Conservation (phyloP, 2,329 filamentous ascomycete genomes). For the Gremmenia infestans region DNA sequence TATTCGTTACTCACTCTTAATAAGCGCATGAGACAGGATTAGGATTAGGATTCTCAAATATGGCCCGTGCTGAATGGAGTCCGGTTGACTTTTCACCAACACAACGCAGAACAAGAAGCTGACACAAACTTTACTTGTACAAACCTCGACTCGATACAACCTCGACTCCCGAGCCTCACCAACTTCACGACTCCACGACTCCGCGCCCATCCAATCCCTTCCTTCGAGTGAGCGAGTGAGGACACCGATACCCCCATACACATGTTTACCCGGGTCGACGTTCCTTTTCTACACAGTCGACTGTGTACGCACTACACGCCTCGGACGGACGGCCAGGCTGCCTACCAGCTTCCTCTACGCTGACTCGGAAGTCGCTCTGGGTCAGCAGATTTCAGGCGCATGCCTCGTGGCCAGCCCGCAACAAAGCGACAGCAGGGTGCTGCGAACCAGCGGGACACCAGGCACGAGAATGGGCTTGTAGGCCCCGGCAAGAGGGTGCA, state of each 20-base stretch:
- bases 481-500: slow-evolving; percentile 62
- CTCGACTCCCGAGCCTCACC: background rate
- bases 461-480: slow-evolving; percentile 85
- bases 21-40: background rate
- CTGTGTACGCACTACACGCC: background rate
- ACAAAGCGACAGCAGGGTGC: slow-evolving; percentile 36
- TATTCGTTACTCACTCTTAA: background rate
- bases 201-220: background rate
- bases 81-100: too few relatives aligned
- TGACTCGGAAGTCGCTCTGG: slow-evolving; percentile 33
- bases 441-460: slow-evolving; percentile 62
- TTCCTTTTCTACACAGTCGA: background rate
- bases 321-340: slow-evolving; percentile 11
- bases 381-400: slow-evolving; percentile 30
- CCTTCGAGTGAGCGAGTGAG: background rate
- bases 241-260: background rate
- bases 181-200: background rate
- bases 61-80: too few relatives aligned
- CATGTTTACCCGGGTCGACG: slow-evolving; percentile 3
- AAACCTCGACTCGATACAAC: background rate
- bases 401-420: slow-evolving; percentile 30
- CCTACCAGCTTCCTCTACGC: slow-evolving; percentile 23
- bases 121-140: background rate
- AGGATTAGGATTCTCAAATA: background rate
- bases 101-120: background rate